Conservation (phyloP, 2,329 filamentous ascomycete species). For the Colletotrichum siamense region DNA sequence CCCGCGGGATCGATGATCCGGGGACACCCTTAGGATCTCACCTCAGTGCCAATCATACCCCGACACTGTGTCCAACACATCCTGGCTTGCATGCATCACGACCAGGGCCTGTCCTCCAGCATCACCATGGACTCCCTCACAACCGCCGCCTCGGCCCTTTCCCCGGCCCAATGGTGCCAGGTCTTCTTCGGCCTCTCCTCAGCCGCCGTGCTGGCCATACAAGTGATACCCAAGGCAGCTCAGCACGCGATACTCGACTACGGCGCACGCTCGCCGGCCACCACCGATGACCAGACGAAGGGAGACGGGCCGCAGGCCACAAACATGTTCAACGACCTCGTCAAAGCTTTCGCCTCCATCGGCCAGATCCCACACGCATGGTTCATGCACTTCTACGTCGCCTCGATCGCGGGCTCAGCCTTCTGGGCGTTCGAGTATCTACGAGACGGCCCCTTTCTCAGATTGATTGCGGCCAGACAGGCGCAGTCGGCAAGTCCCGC, state of each 20-base stretch:
- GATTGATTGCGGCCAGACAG: slow-evolving; percentile 47
- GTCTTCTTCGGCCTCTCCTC: slow-evolving; percentile 51
- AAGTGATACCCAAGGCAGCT: slow-evolving; percentile 49
- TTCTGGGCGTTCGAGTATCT: slow-evolving; percentile 77
- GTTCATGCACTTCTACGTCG: slow-evolving; percentile 87
- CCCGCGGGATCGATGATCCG: slow-evolving; percentile 1
- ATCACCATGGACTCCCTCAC: slow-evolving; percentile 8
- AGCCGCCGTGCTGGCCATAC: slow-evolving; percentile 44
- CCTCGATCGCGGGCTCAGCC: slow-evolving; percentile 71
- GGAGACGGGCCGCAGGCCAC: neutral
- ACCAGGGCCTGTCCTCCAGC: neutral
- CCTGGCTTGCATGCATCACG: neutral
- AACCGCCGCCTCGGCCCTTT: neutral
- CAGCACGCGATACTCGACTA: slow-evolving; percentile 54
- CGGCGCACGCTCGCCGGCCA: slow-evolving; percentile 47
- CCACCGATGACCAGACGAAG: slow-evolving; percentile 18
- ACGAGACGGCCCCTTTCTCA: slow-evolving; percentile 58
- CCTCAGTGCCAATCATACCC: neutral
- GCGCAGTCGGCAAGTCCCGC: slow-evolving; percentile 31
- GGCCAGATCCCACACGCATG: slow-evolving; percentile 82
- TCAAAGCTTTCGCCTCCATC: slow-evolving; percentile 34
- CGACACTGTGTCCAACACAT: neutral
- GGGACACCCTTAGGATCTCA: no score
- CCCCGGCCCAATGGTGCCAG: slow-evolving; percentile 43
- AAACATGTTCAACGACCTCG: neutral